These are phyloP conservation scores for Coleophoma cylindrospora DNA, from an alignment of 2,329 filamentous ascomycete genomes.

Conservation along the genomic window DNA sequence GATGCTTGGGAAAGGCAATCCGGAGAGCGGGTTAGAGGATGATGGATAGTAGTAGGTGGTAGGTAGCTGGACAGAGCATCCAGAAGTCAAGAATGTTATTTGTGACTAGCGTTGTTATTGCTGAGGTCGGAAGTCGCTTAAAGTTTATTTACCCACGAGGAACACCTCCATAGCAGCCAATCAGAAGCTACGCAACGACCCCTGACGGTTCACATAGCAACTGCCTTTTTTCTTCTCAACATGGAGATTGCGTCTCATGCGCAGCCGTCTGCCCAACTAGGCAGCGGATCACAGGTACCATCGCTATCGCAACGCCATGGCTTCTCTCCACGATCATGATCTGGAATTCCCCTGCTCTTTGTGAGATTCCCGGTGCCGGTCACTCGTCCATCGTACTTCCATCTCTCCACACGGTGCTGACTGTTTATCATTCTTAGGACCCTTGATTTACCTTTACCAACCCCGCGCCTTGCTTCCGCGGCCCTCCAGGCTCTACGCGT, in stretches of 20 bases:
- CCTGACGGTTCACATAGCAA: no score
- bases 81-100: no score
- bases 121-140: no score
- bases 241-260: background rate
- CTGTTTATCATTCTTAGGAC: constrained; percentile 10
- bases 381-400: constrained; percentile 8
- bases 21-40: background rate
- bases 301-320: background rate
- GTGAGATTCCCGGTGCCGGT: constrained; percentile 36
- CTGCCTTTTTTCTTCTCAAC: background rate
- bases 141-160: no score
- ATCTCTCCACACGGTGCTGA: constrained; percentile 1
- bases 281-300: constrained; percentile 1
- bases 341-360: constrained; percentile 57
- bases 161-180: no score
- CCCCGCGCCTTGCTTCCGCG: constrained; percentile 67
- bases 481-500: constrained; percentile 75
- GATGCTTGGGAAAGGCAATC: background rate
- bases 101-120: no score
- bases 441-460: constrained; percentile 63
- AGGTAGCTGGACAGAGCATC: no score
- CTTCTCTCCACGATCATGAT: constrained; percentile 23
- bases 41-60: background rate
- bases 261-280: background rate
- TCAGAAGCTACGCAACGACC: no score